Evolutionary conservation across 176 grass and related monocot species (phyloP), one percentile per base, ranked within the genome.

Genomic region (Musa schizocarpa): DNA sequence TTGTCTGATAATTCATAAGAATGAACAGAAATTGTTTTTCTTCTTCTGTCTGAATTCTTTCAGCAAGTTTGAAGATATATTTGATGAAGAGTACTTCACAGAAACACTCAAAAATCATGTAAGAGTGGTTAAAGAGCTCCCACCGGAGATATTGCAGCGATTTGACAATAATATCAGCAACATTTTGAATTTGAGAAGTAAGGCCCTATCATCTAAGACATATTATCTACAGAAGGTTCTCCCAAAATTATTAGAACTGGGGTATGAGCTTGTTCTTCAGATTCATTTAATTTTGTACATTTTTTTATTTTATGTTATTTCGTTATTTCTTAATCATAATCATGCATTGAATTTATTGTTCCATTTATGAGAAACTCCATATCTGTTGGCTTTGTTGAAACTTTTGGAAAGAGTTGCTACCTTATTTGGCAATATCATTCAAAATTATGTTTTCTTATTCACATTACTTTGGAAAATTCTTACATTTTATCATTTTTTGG

Each of bases 121-220:
- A 83, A 87, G 75, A 57, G 72, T 91, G 77, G 86, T 93, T 20
- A 97, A 83, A 85, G 75, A 77, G 81, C 80, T 97, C 68, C 90
- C 94, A 65, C 77, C 83, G 77, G 86, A 93, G 53, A 52, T 90
- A 79, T 83, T 81, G 55, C 71, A 83, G 75, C 82, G 49, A 51
- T 93, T 90, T 82, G 83, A 91, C 53, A 71, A 84, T 66, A 97
- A 97, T 78, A 87, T 87, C 68, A 93, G 90, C 85, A 89, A 27
- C 49, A 93, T 97, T 88, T 76, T 81, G 72, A 97, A 97, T 78
- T 93, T 97, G 94, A 97, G 94, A 88, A 93, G 87, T 29, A 97
- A 86, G 83, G 94, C 94, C 74, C 88, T 88, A 77, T 87, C 87
- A 26, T 80, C 94, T 50, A 74, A 75, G 67, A 80, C 53, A 51